Percentiles rank a stretch among this genome's conserved stretches.
Conservation (phyloP, 192 early-diverging fungal genomes). For the Backusella westeae region DNA sequence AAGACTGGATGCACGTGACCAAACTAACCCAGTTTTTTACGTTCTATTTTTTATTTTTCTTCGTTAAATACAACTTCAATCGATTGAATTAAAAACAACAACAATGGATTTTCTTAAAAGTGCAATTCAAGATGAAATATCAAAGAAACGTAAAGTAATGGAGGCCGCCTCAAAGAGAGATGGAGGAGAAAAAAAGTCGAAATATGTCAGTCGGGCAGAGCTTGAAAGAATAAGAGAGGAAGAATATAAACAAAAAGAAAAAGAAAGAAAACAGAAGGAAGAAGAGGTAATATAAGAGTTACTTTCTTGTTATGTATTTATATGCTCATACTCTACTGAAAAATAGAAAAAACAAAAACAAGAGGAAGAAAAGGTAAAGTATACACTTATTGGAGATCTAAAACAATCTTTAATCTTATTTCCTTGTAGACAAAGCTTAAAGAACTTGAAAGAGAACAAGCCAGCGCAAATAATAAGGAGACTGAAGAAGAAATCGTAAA, state of each 20-base stretch:
- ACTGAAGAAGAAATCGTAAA: neutral
- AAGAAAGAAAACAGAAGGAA: constrained; percentile 53
- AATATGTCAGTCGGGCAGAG: constrained; percentile 84
- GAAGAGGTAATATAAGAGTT: constrained; percentile 35
- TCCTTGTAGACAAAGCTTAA: neutral
- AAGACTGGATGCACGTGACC: neutral
- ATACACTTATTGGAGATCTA: neutral
- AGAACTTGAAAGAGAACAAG: constrained; percentile 29
- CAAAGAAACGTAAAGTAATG: constrained; percentile 69
- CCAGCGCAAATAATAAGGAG: constrained; percentile 18
- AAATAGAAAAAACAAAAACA: constrained; percentile 12
- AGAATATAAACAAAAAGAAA: constrained; percentile 51
- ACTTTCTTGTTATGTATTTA: neutral
- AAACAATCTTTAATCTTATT: neutral
- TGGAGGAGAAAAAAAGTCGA: constrained; percentile 49
- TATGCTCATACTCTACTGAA: neutral
- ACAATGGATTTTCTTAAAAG: constrained; percentile 34
- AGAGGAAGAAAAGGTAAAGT: constrained; percentile 27
- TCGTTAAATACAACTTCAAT: neutral
- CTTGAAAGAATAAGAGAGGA: constrained; percentile 62
- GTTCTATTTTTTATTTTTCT: neutral
- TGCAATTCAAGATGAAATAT: constrained; percentile 64
- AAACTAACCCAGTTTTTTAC: neutral
- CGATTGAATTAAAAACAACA: neutral
- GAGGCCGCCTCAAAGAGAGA: constrained; percentile 28